phyloP scores from a whole-genome alignment of 1,284 basidiomycete species.

The Rhodotorula mucilaginosa region DNA sequence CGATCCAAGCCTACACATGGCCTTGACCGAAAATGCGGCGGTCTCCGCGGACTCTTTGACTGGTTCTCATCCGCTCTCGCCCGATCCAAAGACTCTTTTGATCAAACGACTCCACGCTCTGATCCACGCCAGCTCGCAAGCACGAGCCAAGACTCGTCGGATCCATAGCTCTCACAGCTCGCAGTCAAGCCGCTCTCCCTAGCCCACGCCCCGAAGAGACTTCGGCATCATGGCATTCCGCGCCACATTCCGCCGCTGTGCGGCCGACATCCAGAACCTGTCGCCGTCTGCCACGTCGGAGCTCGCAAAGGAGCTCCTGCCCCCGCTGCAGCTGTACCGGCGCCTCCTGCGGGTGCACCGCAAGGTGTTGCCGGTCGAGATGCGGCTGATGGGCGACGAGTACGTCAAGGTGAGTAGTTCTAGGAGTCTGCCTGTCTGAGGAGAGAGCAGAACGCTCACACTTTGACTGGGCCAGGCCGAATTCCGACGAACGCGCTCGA shows the following conservation, averaged over 20 bases:
- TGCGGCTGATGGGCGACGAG: constrained; percentile 76
- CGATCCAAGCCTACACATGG: too few species aligned
- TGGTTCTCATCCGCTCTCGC: too few species aligned
- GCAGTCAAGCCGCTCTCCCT: neutral
- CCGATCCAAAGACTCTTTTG: too few species aligned
- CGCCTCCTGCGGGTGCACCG: constrained; percentile 76
- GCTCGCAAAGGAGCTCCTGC: constrained; percentile 56
- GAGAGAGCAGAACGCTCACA: neutral
- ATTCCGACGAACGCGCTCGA: constrained; percentile 73
- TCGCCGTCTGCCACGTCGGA: constrained; percentile 7
- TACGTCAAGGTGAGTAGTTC: constrained; percentile 72
- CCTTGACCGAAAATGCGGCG: too few species aligned
- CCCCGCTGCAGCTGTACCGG: constrained; percentile 78
- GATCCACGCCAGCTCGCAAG: neutral
- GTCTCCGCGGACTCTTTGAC: too few species aligned
- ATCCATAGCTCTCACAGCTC: neutral
- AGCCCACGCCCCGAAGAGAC: neutral
- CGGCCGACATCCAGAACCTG: constrained; percentile 7
- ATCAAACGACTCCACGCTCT: too few species aligned
- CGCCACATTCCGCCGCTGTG: constrained; percentile 1
- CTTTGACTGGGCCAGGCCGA: constrained; percentile 52
- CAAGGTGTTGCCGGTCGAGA: constrained; percentile 64
- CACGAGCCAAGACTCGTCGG: neutral
- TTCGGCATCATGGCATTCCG: constrained; percentile 4
- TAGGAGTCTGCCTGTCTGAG: neutral